These are phyloP conservation scores for Allantophomopsis cytisporea DNA, from an alignment of 2,329 filamentous ascomycete species.

Conservation along the genomic window DNA sequence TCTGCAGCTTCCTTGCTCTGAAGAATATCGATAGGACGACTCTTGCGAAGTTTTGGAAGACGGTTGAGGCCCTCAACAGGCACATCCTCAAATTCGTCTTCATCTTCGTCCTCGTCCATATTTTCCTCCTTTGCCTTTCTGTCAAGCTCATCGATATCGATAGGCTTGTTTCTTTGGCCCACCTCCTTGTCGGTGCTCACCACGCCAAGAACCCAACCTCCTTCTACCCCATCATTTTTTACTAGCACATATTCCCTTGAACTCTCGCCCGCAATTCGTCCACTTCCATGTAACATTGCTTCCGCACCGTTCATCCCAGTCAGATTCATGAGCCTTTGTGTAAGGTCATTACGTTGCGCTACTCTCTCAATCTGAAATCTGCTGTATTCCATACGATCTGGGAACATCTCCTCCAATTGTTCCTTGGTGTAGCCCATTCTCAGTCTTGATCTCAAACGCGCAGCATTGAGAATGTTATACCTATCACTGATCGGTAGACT, in stretches of 20 bases:
- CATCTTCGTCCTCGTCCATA: constrained; percentile 55
- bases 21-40: constrained; percentile 6
- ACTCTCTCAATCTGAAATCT: constrained; percentile 94
- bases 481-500: constrained; percentile 81
- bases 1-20: constrained; percentile 13
- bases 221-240: constrained; percentile 88
- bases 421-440: constrained; percentile 96
- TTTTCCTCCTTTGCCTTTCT: constrained; percentile 41
- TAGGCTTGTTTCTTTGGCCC: constrained; percentile 73
- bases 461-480: constrained; percentile 96
- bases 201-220: constrained; percentile 90
- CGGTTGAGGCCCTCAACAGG: constrained; percentile 20
- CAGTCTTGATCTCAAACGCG: constrained; percentile 71
- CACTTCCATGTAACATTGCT: constrained; percentile 45
- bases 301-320: constrained; percentile 78
- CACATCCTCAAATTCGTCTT: constrained; percentile 34
- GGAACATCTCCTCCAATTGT: constrained; percentile 92
- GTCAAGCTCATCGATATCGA: constrained; percentile 67
- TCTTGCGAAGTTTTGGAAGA: constrained; percentile 13
- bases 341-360: constrained; percentile 82
- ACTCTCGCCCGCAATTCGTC: constrained; percentile 69
- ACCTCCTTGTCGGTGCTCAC: constrained; percentile 74
- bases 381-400: constrained; percentile 93
- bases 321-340: constrained; percentile 86
- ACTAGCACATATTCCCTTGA: constrained; percentile 92